phyloP scores from a whole-genome alignment of 106 monocot genomes.

The Hemerocallis citrina region DNA sequence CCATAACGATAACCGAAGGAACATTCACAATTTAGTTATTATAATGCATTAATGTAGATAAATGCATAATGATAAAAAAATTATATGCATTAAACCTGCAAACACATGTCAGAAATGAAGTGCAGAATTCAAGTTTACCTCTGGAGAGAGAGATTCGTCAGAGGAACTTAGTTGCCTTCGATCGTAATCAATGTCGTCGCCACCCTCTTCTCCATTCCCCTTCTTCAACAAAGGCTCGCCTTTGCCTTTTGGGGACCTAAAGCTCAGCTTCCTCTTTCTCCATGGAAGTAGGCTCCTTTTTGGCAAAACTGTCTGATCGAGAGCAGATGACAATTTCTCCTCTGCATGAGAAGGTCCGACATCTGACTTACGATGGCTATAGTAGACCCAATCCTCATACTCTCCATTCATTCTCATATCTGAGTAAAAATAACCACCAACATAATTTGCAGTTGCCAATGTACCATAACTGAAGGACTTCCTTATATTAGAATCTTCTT shows the following conservation, averaged over 20 bases:
- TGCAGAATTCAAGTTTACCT: conserved; percentile 19
- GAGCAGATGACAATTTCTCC: conserved; percentile 14
- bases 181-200: conserved; percentile 85
- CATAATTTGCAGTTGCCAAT: conserved; percentile 47
- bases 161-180: conserved; percentile 50
- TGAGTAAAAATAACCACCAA: conserved; percentile 8
- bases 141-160: conserved; percentile 36
- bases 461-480: conserved; percentile 91
- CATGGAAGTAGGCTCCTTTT: conserved; percentile 44
- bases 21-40: too few species aligned
- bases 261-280: conserved; percentile 43
- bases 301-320: conserved; percentile 7
- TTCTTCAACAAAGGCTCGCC: conserved; percentile 77
- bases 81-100: not conserved
- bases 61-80: too few species aligned
- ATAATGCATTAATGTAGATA: too few species aligned
- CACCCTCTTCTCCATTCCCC: conserved; percentile 62
- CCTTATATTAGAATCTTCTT: conserved; percentile 35
- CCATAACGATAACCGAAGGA: too few species aligned
- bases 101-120: not conserved
- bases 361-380: conserved; percentile 42
- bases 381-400: conserved; percentile 47
- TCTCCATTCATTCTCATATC: conserved; percentile 18
- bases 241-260: conserved; percentile 52
- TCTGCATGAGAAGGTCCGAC: conserved; percentile 25